Evolutionary conservation across 2,329 filamentous ascomycete species (phyloP), one percentile per base, ranked within the genome.

Genomic region (Cercospora canescens): DNA sequence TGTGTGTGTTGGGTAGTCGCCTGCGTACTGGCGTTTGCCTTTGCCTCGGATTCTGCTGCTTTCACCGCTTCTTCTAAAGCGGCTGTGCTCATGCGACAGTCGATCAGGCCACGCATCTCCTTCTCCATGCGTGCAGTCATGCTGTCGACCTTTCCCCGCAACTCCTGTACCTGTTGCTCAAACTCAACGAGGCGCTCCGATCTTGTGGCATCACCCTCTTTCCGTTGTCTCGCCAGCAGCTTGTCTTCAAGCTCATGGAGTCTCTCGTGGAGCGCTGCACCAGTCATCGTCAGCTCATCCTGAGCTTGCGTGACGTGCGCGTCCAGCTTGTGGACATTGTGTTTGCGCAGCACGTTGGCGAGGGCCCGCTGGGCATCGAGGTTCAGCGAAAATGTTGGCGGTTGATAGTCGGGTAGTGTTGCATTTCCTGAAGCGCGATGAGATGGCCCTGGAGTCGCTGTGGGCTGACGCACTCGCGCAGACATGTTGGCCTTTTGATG

Each of bases 81-180:
- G 62, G 81, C 76, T 14, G 86, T 74, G 65, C 80, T 82, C 8
- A 82, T 78, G 64, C 84, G 80, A 8, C 81, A 81, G 76, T 91
- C 89, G 65, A 91, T 85, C 57, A 87, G 76, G 12, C 81, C 79
- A 16, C 88, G 82, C 73, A 90, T 83, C 54, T 79, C 81, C 72
- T 83, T 80, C 69, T 91, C 89, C 73, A 90, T 81, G 59, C 82
- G 80, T 30, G 77, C 75, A 1, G 87, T 89, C 70, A 86, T 78
- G 3, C 77, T 75, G 16, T 83, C 78, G 2, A 88, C 85, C 63
- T 82, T 79, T 21, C 78, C 76, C 63, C 78, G 66, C 62, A 81
- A 70, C 32, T 79, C 75, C 9, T 77, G 75, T 54, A 86, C 78
- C 28, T 77, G 74, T 24, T 81, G 79, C 39, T 79, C 76, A 16